Conservation (phyloP, 768 basidiomycete species). For the Boletus rex-veris region DNA sequence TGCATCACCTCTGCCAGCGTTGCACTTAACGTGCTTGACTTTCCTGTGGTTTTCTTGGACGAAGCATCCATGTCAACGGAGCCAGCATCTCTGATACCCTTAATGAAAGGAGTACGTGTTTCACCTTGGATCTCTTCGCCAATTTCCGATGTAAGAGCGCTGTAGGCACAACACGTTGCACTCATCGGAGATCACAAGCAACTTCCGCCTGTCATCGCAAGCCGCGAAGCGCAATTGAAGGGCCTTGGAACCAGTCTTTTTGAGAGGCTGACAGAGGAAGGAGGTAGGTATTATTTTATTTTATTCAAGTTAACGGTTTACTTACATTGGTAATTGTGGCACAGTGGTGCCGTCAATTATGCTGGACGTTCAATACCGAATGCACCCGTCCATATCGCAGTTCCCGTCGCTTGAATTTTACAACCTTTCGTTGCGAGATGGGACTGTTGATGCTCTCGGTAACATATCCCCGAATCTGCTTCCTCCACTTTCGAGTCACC, state of each 20-base stretch:
- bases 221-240: slow-evolving; percentile 64
- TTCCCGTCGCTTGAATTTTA: slow-evolving; percentile 90
- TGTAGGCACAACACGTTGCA: slow-evolving; percentile 73
- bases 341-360: slow-evolving; percentile 84
- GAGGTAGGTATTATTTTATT: slow-evolving; percentile 47
- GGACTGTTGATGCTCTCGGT: slow-evolving; percentile 58
- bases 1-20: slow-evolving; percentile 74
- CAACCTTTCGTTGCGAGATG: slow-evolving; percentile 62
- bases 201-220: slow-evolving; percentile 83
- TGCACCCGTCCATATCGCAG: slow-evolving; percentile 86
- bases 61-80: slow-evolving; percentile 98
- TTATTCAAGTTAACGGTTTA: not conserved
- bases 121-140: slow-evolving; percentile 3
- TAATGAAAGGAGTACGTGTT: slow-evolving; percentile 87
- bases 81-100: slow-evolving; percentile 83
- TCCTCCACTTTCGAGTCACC: slow-evolving; percentile 60
- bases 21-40: slow-evolving; percentile 70
- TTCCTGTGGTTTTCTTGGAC: slow-evolving; percentile 91
- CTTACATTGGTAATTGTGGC: slow-evolving; percentile 8
- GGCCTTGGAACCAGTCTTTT: slow-evolving; percentile 83
- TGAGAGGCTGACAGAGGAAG: slow-evolving; percentile 83
- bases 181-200: slow-evolving; percentile 98
- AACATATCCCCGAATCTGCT: slow-evolving; percentile 45
- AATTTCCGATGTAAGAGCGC: slow-evolving; percentile 14
- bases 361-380: slow-evolving; percentile 93